A percentile compares a stretch with the other conserved stretches of the same genome.
Evolutionary conservation across 768 basidiomycete genomes (phyloP).

Genomic region (Mycena rosella): DNA sequence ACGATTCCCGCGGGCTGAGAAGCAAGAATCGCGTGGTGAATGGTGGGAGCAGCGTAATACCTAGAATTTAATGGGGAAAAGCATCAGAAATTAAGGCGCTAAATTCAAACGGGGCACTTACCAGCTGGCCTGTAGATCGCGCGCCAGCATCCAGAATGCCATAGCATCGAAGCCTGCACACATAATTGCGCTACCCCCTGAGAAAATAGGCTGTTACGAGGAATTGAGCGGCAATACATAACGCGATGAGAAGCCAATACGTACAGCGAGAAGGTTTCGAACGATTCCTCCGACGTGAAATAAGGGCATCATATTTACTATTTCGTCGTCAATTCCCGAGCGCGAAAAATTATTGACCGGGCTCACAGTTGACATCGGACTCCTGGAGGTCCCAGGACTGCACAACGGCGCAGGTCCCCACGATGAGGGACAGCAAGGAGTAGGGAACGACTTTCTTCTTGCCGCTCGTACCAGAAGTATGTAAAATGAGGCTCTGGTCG

Average conservation of each 20-base stretch:
- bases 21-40: conserved; percentile 62
- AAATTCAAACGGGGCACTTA: conserved; percentile 44
- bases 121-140: conserved; percentile 61
- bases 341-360: background rate
- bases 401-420: conserved; percentile 59
- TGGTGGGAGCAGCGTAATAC: conserved; percentile 65
- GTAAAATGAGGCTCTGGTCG: conserved; percentile 67
- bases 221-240: conserved; percentile 4
- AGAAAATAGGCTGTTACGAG: conserved; percentile 55
- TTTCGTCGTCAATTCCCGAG: background rate
- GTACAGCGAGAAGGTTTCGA: conserved; percentile 63
- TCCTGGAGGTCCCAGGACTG: conserved; percentile 56
- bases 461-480: conserved; percentile 72
- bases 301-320: conserved; percentile 66
- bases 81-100: background rate
- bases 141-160: conserved; percentile 60
- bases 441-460: conserved; percentile 65
- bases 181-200: conserved; percentile 68
- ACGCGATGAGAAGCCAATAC: conserved; percentile 3
- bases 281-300: conserved; percentile 75
- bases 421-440: conserved; percentile 55
- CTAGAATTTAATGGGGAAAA: conserved; percentile 40
- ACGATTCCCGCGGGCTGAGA: conserved; percentile 49
- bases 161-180: conserved; percentile 67
- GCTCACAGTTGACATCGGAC: conserved; percentile 61